Evolutionary conservation across 78 protist genomes (phyloP), one percentile per base, ranked within the genome.

Genomic region (Cavenderia fasciculata): DNA sequence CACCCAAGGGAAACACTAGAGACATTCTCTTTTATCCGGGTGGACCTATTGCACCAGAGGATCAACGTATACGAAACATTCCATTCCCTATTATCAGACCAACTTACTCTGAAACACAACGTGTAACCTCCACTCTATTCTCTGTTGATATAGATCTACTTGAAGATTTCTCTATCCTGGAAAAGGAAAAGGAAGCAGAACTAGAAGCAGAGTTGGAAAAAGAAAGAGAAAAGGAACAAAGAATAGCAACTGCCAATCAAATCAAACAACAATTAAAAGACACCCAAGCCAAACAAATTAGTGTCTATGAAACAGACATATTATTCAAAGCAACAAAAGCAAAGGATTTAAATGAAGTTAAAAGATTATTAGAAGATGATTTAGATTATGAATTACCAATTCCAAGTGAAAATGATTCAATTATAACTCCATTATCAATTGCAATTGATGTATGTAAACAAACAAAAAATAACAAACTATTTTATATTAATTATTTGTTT

Each of bases 61-160:
- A 86, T 44, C 31, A 51, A 54, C 43, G 92, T 36, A 59, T 86
- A 29, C 57, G 49, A 61, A 27, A 11, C 0, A 59, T 86, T n/a
- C 92, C 92, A 18, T 86, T 86, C 66, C 84, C 92, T 25, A 86
- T 75, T 23, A 65, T 74, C 4, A 36, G 92, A 68, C 92, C 92
- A 36, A 86, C 92, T 0, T 69, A 47, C 25, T 29, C 74, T 1
- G 92, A 86, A 57, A 74, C 69, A 4, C 84, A 86, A 21, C 41
- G 92, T 21, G 85, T 86, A 12, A 66, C 85, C 29, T 38, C 52
- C 12, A 41, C 66, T 51, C 23, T 86, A 1, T 57, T 34, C 31
- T 73, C 92, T 21, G 85, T 73, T 0, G 92, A 86, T 33, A 72
- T 85, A 3, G 85, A 61, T 19, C 21, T 85, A 25, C 70, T 72